Percentiles rank a stretch among this genome's conserved stretches.
Conservation (phyloP, 2,329 filamentous ascomycete species). For the Lomentospora prolificans region DNA sequence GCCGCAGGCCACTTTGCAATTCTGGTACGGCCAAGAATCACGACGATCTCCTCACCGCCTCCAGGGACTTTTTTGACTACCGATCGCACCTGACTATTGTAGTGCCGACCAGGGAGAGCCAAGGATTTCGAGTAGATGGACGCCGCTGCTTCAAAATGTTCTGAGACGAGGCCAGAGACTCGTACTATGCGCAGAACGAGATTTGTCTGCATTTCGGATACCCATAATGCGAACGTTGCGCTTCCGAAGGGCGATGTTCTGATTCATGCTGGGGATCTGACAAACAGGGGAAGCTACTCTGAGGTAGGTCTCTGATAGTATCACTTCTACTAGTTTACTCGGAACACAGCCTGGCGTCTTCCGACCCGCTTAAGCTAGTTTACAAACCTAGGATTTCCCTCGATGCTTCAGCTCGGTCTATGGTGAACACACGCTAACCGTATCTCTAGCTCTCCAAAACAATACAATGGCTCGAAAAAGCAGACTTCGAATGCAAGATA, state of each 20-base stretch:
- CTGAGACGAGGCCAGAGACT: background rate
- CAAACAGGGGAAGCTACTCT: constrained; percentile 56
- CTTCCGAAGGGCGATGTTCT: constrained; percentile 64
- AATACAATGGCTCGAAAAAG: constrained; percentile 56
- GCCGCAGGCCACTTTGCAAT: too few relatives aligned
- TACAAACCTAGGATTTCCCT: background rate
- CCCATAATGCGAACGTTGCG: constrained; percentile 56
- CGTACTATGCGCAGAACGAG: constrained; percentile 38
- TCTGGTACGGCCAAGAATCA: too few relatives aligned
- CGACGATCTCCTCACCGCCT: too few relatives aligned
- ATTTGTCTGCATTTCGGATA: constrained; percentile 69
- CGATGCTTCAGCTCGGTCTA: background rate
- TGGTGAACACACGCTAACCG: background rate
- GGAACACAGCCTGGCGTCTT: background rate
- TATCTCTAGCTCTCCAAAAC: constrained; percentile 41
- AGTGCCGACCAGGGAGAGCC: too few relatives aligned
- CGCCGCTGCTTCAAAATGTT: background rate
- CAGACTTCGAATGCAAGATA: constrained; percentile 60
- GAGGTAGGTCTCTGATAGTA: constrained; percentile 29
- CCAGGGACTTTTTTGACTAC: too few relatives aligned
- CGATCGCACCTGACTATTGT: too few relatives aligned
- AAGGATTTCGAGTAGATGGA: too few relatives aligned
- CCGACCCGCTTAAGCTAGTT: too few relatives aligned
- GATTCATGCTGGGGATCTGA: constrained; percentile 68
- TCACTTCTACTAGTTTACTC: background rate